These are phyloP conservation scores for Xylaria bambusicola DNA, from an alignment of 495 filamentous ascomycete species.

Conservation along the genomic window DNA sequence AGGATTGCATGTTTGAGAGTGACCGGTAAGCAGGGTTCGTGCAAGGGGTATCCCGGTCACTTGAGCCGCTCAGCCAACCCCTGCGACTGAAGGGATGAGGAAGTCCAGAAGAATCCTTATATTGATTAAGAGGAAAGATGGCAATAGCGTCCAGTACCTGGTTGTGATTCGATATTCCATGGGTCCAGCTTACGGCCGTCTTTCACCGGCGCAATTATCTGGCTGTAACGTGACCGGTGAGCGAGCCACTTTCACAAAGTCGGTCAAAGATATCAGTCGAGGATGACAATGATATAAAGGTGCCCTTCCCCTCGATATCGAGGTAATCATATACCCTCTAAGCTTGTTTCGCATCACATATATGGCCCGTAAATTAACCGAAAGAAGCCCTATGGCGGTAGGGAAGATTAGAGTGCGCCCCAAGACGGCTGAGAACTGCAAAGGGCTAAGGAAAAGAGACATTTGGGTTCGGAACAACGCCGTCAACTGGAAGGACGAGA, in stretches of 20 bases:
- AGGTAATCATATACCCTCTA: not conserved
- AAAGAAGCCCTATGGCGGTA: conserved; percentile 6
- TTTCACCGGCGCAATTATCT: conserved; percentile 22
- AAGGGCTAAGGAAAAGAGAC: conserved; percentile 23
- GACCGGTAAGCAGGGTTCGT: conserved; percentile 19
- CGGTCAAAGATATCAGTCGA: conserved; percentile 9
- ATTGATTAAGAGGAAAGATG: conserved; percentile 9
- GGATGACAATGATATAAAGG: conserved; percentile 11
- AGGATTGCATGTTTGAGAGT: conserved; percentile 8
- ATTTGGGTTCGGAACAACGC: conserved; percentile 28
- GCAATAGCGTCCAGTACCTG: conserved; percentile 9
- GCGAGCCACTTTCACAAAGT: conserved; percentile 17
- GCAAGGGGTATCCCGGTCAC: conserved; percentile 14
- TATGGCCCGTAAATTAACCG: conserved; percentile 10
- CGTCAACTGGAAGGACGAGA: conserved; percentile 30
- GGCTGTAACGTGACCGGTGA: conserved; percentile 19
- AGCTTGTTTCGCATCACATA: not conserved
- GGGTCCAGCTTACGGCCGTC: conserved; percentile 12
- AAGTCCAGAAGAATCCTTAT: conserved; percentile 1
- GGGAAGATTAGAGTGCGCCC: conserved; percentile 16
- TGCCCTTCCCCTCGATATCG: not conserved
- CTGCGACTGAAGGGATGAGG: not conserved
- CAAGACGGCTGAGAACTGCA: conserved; percentile 24
- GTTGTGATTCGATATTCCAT: conserved; percentile 15
- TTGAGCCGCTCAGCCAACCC: conserved; percentile 17